These are phyloP conservation scores for Coemansia sp. DNA, from an alignment of 192 early-diverging fungal species.

Conservation along the genomic window DNA sequence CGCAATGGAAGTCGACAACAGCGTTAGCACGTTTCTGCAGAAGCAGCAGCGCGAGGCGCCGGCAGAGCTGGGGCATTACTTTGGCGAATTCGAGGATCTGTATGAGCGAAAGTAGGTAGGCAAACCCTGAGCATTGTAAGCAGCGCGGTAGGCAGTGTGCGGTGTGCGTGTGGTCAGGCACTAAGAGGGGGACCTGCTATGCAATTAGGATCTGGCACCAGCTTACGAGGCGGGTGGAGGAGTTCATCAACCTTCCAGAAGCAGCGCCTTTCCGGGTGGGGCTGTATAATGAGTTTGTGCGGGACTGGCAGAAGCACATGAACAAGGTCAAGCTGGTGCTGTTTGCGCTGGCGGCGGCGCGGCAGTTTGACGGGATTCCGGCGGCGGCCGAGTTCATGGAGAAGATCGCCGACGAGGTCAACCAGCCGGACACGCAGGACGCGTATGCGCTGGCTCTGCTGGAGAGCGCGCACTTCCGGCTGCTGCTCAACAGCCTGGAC, in stretches of 20 bases:
- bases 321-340: constrained; percentile 87
- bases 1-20: constrained; percentile 68
- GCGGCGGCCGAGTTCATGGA: constrained; percentile 73
- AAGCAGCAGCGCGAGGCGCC: constrained; percentile 63
- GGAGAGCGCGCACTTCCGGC: constrained; percentile 80
- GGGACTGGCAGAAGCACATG: constrained; percentile 92
- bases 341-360: constrained; percentile 70
- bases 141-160: no score
- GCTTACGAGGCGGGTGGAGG: constrained; percentile 73
- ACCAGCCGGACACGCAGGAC: constrained; percentile 64
- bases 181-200: no score
- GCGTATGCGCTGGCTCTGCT: constrained; percentile 80
- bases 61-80: constrained; percentile 66
- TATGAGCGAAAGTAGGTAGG: constrained; percentile 87
- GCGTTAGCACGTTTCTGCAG: constrained; percentile 67
- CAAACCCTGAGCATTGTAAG: neutral
- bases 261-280: constrained; percentile 72
- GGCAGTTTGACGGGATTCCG: constrained; percentile 65
- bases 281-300: constrained; percentile 86
- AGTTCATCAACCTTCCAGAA: constrained; percentile 71
- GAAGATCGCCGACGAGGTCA: constrained; percentile 62
- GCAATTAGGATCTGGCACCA: constrained; percentile 94
- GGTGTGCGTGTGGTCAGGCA: no score
- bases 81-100: constrained; percentile 79
- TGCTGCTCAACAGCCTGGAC: constrained; percentile 72